Conservation (phyloP, 345 rosid genomes). For the Lenwebbia sp. region DNA sequence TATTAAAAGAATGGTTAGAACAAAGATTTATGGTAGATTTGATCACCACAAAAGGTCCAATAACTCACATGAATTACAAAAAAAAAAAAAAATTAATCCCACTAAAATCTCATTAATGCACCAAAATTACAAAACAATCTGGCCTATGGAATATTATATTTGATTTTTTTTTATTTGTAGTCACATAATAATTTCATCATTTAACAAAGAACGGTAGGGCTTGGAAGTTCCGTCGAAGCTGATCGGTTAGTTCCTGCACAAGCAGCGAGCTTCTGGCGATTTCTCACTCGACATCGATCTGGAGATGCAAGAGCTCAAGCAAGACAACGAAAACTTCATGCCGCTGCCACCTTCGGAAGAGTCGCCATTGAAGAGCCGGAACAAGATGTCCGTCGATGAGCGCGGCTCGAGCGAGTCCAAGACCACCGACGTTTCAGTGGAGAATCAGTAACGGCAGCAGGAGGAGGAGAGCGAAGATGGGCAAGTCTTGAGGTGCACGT, state of each 20-base stretch:
- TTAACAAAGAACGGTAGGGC: no score
- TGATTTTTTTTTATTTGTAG: no score
- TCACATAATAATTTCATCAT: no score
- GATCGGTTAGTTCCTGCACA: no score
- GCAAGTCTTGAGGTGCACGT: slow-evolving; percentile 31
- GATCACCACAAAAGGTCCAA: no score
- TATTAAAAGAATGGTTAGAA: no score
- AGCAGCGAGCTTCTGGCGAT: no score
- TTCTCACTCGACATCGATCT: no score
- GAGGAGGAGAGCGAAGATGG: slow-evolving; percentile 8
- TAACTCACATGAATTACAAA: not conserved
- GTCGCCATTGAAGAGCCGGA: not conserved
- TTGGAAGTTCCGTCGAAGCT: no score
- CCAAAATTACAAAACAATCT: not conserved
- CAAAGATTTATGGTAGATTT: not conserved
- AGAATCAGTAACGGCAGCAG: not conserved
- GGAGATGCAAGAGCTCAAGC: no score
- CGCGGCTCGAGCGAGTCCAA: not conserved
- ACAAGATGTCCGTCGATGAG: slow-evolving; percentile 1
- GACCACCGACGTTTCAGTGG: not conserved
- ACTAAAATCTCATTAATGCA: not conserved
- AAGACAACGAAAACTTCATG: no score
- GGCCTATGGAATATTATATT: not conserved
- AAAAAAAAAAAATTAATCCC: not conserved
- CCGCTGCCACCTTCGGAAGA: not conserved